Evolutionary conservation across 371 early-diverging fungal species (phyloP), one percentile per base, ranked within the genome.

Genomic region (Apophysomyces variabilis): DNA sequence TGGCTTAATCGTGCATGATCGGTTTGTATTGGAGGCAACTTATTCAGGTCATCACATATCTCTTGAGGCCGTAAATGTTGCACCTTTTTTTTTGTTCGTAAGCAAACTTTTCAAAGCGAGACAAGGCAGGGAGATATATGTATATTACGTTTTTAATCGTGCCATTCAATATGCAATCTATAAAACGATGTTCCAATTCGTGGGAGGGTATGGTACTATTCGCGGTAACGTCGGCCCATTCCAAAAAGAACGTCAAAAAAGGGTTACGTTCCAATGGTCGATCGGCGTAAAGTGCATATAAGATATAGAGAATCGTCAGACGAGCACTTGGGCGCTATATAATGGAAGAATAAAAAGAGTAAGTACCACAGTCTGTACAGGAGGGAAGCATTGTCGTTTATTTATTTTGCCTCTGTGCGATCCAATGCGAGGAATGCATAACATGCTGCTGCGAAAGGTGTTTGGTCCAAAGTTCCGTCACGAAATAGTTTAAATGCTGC

Each of bases 181-280:
- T 70, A 69, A 78, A 77, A 14, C 65, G 73, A 18, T 67, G 64
- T 45, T 83, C 83, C 18, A 73, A 41, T 56, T 69, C 46, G 9
- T 66, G 35, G 36, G 57, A 46, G 43, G 21, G 38, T 50, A 21
- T 50, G 11, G 21, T 21, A 8, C 9, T 50, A 4, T 9, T n/a
- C 9, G 54, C 21, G 0, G n/a, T 21, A 21, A 26, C 18, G 11
- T 76, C 76, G 13, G 74, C 8, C 8, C 76, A 64, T 44, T 80
- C 76, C 57, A 83, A 45, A 56, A 83, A 83, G 26, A 80, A 78
- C 32, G 76, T 77, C 59, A 83, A 64, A 50, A 83, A 83, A 1
- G 83, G 83, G 58, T 83, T 83, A 7, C 60, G 56, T 18, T 76
- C 73, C 8, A 80, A 58, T 0, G 77, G 69, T 2, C 58, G 35